Conservation (phyloP, 176 grass and related monocot genomes). For the Carex cristatella region DNA sequence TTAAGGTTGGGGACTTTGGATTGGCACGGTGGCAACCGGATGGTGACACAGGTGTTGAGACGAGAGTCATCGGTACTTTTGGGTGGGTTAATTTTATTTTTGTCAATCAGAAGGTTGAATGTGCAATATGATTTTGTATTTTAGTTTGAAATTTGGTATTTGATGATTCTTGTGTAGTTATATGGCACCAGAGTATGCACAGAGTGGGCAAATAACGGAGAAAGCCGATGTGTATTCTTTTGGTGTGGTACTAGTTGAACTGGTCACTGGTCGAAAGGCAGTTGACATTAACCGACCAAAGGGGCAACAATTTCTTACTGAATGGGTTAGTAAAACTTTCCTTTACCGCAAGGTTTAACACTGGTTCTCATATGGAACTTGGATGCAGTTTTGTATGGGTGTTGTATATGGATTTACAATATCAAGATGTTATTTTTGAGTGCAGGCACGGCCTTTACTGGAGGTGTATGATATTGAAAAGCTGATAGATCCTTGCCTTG, state of each 20-base stretch:
- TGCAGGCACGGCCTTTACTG: constrained; percentile 74
- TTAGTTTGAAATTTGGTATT: background rate
- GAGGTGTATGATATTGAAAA: constrained; percentile 45
- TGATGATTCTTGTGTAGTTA: background rate
- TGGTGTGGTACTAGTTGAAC: constrained; percentile 89
- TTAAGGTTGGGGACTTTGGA: constrained; percentile 94
- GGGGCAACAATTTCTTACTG: constrained; percentile 94
- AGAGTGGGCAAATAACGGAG: constrained; percentile 97
- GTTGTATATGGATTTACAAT: background rate
- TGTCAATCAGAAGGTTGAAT: background rate
- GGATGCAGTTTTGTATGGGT: background rate
- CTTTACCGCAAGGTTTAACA: background rate
- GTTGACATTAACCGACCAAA: constrained; percentile 94
- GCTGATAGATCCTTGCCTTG: constrained; percentile 75
- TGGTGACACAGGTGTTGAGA: constrained; percentile 90
- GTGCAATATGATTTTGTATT: background rate
- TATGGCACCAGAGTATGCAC: constrained; percentile 63
- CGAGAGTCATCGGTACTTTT: constrained; percentile 96
- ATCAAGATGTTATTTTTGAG: background rate
- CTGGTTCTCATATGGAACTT: background rate
- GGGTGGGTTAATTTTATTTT: constrained; percentile 64
- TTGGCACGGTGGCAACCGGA: constrained; percentile 96
- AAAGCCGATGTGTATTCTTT: constrained; percentile 98
- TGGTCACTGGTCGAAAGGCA: constrained; percentile 91
- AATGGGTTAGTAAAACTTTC: constrained; percentile 60